Conservation (phyloP, 2,329 filamentous ascomycete species). For the Laburnicola sp. region DNA sequence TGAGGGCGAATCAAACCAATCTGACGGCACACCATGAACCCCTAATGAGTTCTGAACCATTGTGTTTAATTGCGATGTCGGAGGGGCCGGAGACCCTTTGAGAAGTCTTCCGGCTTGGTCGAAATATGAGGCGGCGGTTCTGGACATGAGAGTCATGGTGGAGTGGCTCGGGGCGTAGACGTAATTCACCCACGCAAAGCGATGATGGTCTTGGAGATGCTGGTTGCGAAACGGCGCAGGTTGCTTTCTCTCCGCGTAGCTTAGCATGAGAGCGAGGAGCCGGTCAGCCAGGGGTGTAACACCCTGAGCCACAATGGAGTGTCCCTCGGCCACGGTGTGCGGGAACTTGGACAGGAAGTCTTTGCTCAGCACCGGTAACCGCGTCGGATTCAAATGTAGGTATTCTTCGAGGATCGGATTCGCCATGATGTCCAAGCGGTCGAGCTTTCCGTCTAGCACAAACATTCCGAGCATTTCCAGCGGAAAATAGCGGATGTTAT, state of each 20-base stretch:
- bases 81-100: constrained; percentile 13
- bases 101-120: constrained; percentile 22
- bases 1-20: constrained; percentile 22
- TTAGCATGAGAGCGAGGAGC: not conserved
- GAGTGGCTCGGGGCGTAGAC: not conserved
- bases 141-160: constrained; percentile 14
- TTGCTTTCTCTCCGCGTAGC: not conserved
- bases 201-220: not conserved
- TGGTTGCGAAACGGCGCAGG: not conserved
- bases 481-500: constrained; percentile 29
- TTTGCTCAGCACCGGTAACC: no score
- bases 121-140: constrained; percentile 28
- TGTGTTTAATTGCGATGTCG: constrained; percentile 9
- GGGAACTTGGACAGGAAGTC: no score
- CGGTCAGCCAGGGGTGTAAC: no score
- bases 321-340: no score
- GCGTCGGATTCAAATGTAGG: no score
- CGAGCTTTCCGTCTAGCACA: constrained; percentile 18
- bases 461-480: constrained; percentile 30
- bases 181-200: not conserved
- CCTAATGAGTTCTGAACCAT: constrained; percentile 26
- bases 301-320: no score
- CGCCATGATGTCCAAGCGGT: constrained; percentile 15
- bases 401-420: no score
- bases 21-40: constrained; percentile 19